A percentile compares a stretch with the other conserved stretches of the same genome.
Conservation (phyloP, 495 filamentous ascomycete species). For the Aspergillus homomorphus region DNA sequence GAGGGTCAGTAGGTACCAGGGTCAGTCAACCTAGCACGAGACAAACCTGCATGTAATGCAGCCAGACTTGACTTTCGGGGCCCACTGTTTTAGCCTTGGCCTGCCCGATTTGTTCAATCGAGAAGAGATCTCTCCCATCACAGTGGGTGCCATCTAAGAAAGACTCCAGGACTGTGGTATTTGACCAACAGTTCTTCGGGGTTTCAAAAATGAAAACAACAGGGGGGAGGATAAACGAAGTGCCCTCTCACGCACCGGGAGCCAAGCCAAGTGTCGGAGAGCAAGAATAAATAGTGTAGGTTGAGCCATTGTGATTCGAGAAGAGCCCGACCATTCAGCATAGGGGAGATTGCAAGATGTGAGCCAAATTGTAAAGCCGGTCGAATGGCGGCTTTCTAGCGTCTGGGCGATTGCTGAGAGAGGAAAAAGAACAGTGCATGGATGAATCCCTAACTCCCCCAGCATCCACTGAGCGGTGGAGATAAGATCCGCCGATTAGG, state of each 20-base stretch:
- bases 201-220: not conserved
- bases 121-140: not conserved
- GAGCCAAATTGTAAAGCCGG: not conserved
- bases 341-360: not conserved
- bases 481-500: no score
- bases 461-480: no score
- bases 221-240: not conserved
- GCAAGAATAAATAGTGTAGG: not conserved
- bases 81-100: not conserved
- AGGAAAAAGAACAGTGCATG: not conserved
- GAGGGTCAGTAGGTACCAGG: not conserved
- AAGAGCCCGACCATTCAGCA: no score
- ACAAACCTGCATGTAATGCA: conserved; percentile 3
- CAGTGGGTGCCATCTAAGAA: not conserved
- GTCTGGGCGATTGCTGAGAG: not conserved
- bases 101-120: not conserved
- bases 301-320: no score
- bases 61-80: conserved; percentile 1
- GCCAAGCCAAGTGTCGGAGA: not conserved
- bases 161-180: not conserved
- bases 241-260: not conserved
- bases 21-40: no score
- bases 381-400: not conserved
- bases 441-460: no score
- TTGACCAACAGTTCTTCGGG: not conserved